Base-by-base conservation (phyloP, 257 asterid genomes). In the Solanum chiquidenum region DNA sequence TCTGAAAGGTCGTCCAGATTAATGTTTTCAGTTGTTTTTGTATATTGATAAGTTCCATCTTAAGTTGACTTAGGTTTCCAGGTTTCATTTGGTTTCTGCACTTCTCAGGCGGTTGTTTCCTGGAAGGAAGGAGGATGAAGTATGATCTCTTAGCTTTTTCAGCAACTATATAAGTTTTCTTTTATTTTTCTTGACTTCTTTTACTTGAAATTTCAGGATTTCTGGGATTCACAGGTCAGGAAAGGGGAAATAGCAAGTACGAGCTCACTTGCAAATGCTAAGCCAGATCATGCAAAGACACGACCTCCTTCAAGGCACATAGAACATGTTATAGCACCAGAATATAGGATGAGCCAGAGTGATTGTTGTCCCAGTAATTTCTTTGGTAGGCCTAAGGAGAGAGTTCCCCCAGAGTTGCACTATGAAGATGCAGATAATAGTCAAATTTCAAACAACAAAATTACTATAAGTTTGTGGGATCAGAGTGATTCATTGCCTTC, bases 51-150 rank as follows among this genome's bases (percentile, higher is more conserved):
- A 23, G 49, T 73, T 21, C 82, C 88, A 85, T 75, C 87, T 88
- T 58, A 83, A 87, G 89, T 42, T 89, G 76, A 86, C 86, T 87
- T 83, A 20, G 71, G 77, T 71, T 88, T 83, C 88, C 98, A 96
- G 98, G 97, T 86, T 87, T 83, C 95, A 94, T 93, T 89, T 92
- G 91, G 93, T 93, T 88, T 87, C 97, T 58, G 84, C 87, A 29
- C 96, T 93, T 90, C 80, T 93, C 80, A 83, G 85, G 83, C 95
- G 95, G 76, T 90, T 95, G 88, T 87, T 90, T 74, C 95, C 94
- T 62, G 88, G 88, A 88, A 87, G 86, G 88, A 88, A 90, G 8
- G 91, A 86, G 86, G 88, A 64, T 33, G 87, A 89, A 87, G 98
- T 96, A 91, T 46, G 93, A 82, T 82, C 23, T 49, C 86, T 85